Percentiles rank a stretch among this genome's conserved stretches.
These are phyloP conservation scores for Fusarium nurragi DNA, from an alignment of 2,329 filamentous ascomycete species.

Conservation along the genomic window DNA sequence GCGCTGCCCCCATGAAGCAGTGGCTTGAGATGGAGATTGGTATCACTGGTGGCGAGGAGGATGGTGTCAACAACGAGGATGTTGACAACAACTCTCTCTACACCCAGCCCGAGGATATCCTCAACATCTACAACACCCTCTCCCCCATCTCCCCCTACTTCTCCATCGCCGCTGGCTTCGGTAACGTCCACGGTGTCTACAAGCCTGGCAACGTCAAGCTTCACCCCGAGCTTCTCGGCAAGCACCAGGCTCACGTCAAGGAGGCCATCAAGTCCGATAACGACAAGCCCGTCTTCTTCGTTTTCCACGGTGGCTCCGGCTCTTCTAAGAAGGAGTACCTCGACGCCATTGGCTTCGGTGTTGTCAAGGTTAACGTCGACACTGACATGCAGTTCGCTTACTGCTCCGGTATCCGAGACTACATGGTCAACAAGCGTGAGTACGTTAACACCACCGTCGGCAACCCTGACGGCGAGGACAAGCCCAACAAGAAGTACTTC, in stretches of 20 bases:
- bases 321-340: constrained; percentile 90
- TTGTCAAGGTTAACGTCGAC: constrained; percentile 99
- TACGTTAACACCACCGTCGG: constrained; percentile 88
- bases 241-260: constrained; percentile 94
- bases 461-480: constrained; percentile 94
- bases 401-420: constrained; percentile 91
- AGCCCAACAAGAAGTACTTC: constrained; percentile 99
- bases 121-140: constrained; percentile 88
- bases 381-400: constrained; percentile 98
- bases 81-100: constrained; percentile 98
- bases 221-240: constrained; percentile 92
- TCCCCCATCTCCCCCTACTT: constrained; percentile 92
- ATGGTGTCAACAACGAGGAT: constrained; percentile 97
- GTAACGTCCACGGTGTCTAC: constrained; percentile 99
- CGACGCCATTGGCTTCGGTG: constrained; percentile 89
- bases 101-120: constrained; percentile 97
- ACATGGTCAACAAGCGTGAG: constrained; percentile 92
- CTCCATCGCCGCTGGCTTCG: constrained; percentile 97
- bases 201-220: constrained; percentile 98
- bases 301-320: constrained; percentile 98
- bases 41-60: constrained; percentile 97
- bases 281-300: constrained; percentile 96
- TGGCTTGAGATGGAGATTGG: constrained; percentile 94
- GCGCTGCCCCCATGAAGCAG: constrained; percentile 95
- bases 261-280: constrained; percentile 76